Evolutionary conservation across 2,329 filamentous ascomycete genomes (phyloP).

Genomic region (Stagonosporopsis chrysanthemi): DNA sequence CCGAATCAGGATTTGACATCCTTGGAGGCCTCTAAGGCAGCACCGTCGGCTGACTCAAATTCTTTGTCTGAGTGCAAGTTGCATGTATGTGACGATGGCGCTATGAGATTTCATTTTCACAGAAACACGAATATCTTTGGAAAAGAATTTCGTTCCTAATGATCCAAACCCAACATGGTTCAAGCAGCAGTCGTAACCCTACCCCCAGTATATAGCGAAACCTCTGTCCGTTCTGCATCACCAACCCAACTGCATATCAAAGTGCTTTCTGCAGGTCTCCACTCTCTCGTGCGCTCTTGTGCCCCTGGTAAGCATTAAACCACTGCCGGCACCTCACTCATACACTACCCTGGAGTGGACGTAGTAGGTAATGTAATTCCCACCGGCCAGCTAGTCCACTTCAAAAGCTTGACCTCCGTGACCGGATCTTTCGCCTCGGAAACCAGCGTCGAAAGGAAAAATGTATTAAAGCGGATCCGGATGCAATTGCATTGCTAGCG

Average conservation of each 20-base stretch:
- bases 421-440: constrained; percentile 58
- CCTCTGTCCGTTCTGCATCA: constrained; percentile 49
- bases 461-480: constrained; percentile 56
- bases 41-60: too few relatives aligned
- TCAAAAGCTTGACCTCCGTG: constrained; percentile 49
- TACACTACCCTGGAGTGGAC: constrained; percentile 62
- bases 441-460: constrained; percentile 56
- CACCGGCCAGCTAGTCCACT: constrained; percentile 61
- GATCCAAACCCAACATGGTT: constrained; percentile 36
- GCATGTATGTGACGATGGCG: too few relatives aligned
- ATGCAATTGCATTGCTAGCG: constrained; percentile 60
- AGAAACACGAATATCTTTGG: too few relatives aligned
- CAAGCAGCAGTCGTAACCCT: constrained; percentile 52
- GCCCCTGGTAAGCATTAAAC: constrained; percentile 65
- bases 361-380: constrained; percentile 58
- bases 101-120: too few relatives aligned
- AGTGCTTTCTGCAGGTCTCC: constrained; percentile 61
- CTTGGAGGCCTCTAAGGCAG: too few relatives aligned
- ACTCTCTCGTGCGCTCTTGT: constrained; percentile 62
- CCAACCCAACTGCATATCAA: constrained; percentile 57
- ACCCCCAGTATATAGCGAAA: constrained; percentile 42
- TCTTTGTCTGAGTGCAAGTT: too few relatives aligned
- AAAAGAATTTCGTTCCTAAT: too few relatives aligned
- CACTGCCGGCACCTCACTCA: constrained; percentile 56
- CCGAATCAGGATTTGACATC: too few relatives aligned